These are phyloP conservation scores for Sporothrix sp. DNA, from an alignment of 2,329 filamentous ascomycete genomes.

Conservation along the genomic window DNA sequence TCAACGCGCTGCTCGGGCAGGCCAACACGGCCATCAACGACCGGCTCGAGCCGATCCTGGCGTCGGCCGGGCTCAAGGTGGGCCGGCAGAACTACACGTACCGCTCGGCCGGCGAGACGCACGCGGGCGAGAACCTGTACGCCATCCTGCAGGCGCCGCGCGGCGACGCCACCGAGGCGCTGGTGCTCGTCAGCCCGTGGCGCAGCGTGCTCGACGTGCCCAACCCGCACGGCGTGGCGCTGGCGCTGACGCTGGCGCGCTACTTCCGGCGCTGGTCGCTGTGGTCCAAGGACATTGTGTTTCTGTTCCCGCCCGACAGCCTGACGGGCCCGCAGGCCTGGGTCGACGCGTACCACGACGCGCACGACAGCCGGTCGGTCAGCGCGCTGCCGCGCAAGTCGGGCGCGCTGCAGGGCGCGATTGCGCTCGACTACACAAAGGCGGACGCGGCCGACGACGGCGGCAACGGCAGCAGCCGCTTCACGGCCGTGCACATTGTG, in stretches of 20 bases:
- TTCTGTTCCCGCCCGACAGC: slow-evolving; percentile 81
- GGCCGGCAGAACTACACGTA: slow-evolving; percentile 85
- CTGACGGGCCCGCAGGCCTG: slow-evolving; percentile 87
- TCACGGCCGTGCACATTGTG: slow-evolving; percentile 79
- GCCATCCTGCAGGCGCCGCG: slow-evolving; percentile 86
- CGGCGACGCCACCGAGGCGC: slow-evolving; percentile 92
- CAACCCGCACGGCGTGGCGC: slow-evolving; percentile 78
- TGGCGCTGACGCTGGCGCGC: slow-evolving; percentile 76
- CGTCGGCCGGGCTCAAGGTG: slow-evolving; percentile 72
- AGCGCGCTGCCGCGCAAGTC: slow-evolving; percentile 78
- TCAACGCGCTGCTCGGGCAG: slow-evolving; percentile 45
- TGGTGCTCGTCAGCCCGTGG: slow-evolving; percentile 87
- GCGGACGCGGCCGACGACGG: slow-evolving; percentile 34
- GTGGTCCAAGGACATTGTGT: slow-evolving; percentile 98
- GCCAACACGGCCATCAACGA: slow-evolving; percentile 54
- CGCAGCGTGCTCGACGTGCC: slow-evolving; percentile 66
- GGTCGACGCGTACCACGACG: slow-evolving; percentile 95
- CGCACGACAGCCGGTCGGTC: slow-evolving; percentile 62
- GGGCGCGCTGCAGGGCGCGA: slow-evolving; percentile 80
- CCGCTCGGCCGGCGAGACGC: slow-evolving; percentile 61
- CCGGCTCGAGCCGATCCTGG: slow-evolving; percentile 65
- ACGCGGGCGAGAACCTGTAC: slow-evolving; percentile 82
- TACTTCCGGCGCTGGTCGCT: slow-evolving; percentile 98
- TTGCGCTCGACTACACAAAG: slow-evolving; percentile 88
- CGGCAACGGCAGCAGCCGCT: slow-evolving; percentile 39